Base-by-base conservation (phyloP, 164 flowering plant genomes). In the Malania oleifera region DNA sequence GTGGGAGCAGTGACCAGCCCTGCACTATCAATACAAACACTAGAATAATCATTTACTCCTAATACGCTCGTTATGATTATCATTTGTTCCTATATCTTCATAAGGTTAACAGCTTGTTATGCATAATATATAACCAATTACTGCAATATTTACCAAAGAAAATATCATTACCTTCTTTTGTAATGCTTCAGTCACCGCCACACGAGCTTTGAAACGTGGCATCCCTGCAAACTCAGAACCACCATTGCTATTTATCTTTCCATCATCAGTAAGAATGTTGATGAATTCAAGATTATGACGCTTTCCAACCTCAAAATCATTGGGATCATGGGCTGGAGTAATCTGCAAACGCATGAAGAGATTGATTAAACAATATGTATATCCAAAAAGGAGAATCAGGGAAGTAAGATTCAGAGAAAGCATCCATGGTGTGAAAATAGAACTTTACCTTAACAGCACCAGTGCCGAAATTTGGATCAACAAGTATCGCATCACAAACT, bases 241-340 rank as follows among this genome's bases (percentile, higher is more conserved):
- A 46, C 97, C 97, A 68, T 82, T 78, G 70, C 83, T 77, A 63
- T 95, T 95, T 50, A 95, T 89, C 56, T 79, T 83, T 14, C 99
- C 99, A 71, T 95, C 97, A 84, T 95, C 89, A 54, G 96, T 88
- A 55, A 95, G 86, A 31, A 95, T 84, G 62, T 80, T 91, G 62
- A 95, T 84, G 54, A 85, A 85, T 27, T 88, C 86, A 53, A 95
- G 91, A 47, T 77, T 73, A 56, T 87, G 96, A 40, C 95, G 93
- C 77, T 82, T 88, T 34, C 97, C 99, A 62, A 89, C 95, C 50
- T 90, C 96, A 78, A 88, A 95, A 80, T 95, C 99, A 85, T 95
- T 89, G 27, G 90, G 96, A 63, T 95, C 97, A 71, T 95, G 99
- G 11, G 99, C 99, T 25, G 97, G 99, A 37, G 99, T 95, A 9